Percentiles rank a stretch among this genome's conserved stretches.
These are phyloP conservation scores for Iris macrosiphon DNA, from an alignment of 106 monocot genomes.

Conservation along the genomic window DNA sequence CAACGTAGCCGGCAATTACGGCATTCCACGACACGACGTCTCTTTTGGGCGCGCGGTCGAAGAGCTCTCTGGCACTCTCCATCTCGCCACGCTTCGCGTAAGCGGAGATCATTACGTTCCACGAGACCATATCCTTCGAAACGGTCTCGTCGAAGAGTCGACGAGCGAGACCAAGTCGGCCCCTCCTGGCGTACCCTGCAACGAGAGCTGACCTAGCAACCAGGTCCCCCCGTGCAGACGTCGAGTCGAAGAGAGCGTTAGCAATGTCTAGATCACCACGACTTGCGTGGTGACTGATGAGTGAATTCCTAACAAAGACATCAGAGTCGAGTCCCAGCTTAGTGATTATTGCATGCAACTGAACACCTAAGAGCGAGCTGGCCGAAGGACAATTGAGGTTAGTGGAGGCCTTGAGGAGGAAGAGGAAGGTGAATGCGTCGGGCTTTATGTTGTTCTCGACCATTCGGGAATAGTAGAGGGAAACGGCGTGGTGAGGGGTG, in stretches of 20 bases:
- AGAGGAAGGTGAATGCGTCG: constrained; percentile 60
- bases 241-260: constrained; percentile 23
- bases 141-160: constrained; percentile 50
- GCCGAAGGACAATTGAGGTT: constrained; percentile 26
- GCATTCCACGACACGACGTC: constrained; percentile 80
- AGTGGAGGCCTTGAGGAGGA: constrained; percentile 56
- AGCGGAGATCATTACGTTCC: too few relatives aligned
- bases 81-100: constrained; percentile 49
- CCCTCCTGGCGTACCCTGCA: constrained; percentile 47
- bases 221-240: constrained; percentile 28
- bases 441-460: constrained; percentile 19
- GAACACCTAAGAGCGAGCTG: constrained; percentile 27
- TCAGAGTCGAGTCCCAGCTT: constrained; percentile 36
- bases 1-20: constrained; percentile 65
- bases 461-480: constrained; percentile 42
- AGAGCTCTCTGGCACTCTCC: constrained; percentile 41
- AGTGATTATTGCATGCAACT: constrained; percentile 40
- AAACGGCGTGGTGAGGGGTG: constrained; percentile 38
- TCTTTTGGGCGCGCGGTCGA: constrained; percentile 31
- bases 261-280: constrained; percentile 46
- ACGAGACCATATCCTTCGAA: constrained; percentile 59
- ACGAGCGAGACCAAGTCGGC: constrained; percentile 31
- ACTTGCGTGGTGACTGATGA: constrained; percentile 57
- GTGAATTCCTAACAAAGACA: constrained; percentile 37
- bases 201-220: constrained; percentile 64